A percentile compares a stretch with the other conserved stretches of the same genome.
phyloP scores from a whole-genome alignment of 257 asterid species.

The Solanum appendiculatum region DNA sequence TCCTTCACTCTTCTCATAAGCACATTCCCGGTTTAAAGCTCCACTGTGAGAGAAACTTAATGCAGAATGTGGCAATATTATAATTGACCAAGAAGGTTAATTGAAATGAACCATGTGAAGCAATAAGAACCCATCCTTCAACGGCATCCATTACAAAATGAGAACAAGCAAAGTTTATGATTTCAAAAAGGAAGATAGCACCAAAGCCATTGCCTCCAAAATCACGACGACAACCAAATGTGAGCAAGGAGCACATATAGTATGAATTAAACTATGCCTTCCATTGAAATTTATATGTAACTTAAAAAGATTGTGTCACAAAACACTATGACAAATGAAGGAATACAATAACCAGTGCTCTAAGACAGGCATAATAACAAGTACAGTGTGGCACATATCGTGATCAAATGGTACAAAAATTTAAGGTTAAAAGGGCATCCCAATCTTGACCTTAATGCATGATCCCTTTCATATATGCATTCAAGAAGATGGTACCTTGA shows the following conservation, averaged over 20 bases:
- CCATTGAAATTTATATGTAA: conserved; percentile 7
- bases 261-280: conserved; percentile 1
- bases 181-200: neutral
- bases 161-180: neutral
- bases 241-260: conserved; percentile 1
- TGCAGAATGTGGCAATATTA: neutral
- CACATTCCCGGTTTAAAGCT: neutral
- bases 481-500: conserved; percentile 20
- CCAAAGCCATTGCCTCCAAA: neutral
- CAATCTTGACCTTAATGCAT: neutral
- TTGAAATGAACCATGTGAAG: neutral
- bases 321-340: conserved; percentile 23
- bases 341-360: conserved; percentile 24
- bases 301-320: conserved; percentile 16
- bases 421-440: neutral
- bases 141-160: neutral
- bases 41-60: neutral
- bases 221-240: neutral
- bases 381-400: conserved; percentile 18
- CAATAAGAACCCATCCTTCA: neutral
- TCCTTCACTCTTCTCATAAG: neutral
- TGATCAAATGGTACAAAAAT: conserved; percentile 1
- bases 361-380: conserved; percentile 13
- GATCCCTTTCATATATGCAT: neutral
- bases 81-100: neutral